Evolutionary conservation across 1,284 basidiomycete genomes (phyloP).

Genomic region (Wallemia ichthyophaga): DNA sequence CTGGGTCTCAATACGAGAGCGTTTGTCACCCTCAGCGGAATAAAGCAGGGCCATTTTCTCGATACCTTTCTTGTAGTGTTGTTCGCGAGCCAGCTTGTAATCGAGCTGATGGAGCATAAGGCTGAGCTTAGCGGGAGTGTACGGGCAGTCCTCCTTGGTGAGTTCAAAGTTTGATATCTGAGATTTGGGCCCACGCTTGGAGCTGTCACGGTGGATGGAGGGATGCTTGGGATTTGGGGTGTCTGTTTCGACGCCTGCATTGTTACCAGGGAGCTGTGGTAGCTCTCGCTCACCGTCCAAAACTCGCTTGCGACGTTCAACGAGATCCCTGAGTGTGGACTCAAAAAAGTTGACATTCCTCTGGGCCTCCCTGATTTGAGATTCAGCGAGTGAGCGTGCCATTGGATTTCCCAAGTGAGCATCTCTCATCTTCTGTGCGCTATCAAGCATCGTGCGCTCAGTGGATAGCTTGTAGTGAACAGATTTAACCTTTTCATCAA

Average conservation of each 20-base stretch:
- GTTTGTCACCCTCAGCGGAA: conserved; percentile 83
- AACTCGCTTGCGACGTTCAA: conserved; percentile 27
- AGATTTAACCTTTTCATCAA: conserved; percentile 14
- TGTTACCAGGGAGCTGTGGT: conserved; percentile 2
- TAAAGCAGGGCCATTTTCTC: conserved; percentile 96
- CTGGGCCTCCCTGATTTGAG: conserved; percentile 64
- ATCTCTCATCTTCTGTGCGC: conserved; percentile 16
- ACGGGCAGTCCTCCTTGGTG: conserved; percentile 87
- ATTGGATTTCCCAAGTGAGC: conserved; percentile 18
- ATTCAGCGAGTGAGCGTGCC: conserved; percentile 22
- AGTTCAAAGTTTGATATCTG: conserved; percentile 53
- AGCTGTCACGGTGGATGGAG: neutral
- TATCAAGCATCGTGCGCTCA: conserved; percentile 19
- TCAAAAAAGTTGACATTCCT: conserved; percentile 64
- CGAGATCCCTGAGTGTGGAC: conserved; percentile 50
- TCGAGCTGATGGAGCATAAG: conserved; percentile 96
- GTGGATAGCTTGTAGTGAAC: conserved; percentile 16
- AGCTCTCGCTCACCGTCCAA: conserved; percentile 2
- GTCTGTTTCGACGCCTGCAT: neutral
- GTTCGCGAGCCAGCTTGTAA: conserved; percentile 94
- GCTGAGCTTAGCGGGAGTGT: conserved; percentile 85
- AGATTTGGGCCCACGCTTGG: conserved; percentile 21
- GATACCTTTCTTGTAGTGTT: conserved; percentile 92
- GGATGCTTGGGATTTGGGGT: neutral
- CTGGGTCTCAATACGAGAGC: conserved; percentile 66